Base-by-base conservation (phyloP, 2,329 filamentous ascomycete genomes). In the Fusarium gaditjirri region DNA sequence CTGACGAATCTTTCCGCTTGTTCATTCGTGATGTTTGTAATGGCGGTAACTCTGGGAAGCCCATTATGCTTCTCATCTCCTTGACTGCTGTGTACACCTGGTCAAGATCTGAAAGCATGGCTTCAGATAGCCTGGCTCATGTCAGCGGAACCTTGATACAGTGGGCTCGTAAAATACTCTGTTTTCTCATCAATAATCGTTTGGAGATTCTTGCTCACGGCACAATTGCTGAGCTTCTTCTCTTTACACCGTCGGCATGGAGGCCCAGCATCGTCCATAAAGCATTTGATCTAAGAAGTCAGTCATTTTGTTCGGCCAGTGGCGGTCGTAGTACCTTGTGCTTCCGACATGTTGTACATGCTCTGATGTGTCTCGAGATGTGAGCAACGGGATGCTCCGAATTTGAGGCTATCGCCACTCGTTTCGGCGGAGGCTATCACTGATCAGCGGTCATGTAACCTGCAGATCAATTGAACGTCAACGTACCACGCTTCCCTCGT, bases 391-490 rank as follows among this genome's bases (percentile, higher is more conserved):
- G 73, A 86, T 84, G 29, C 86, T 86, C 6, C 12, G 83, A 83
- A 62, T 64, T 88, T 81, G 58, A 85, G 82, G 55, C 84, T 82
- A 69, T 88, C 86, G 65, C 65, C 23, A 68, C 64, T 41, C 64
- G 52, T 25, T 68, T 68, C 17, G 55, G 38, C 1, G 65, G 65
- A 41, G 67, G 64, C 65, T 68, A 8, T 14, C 14, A 19, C n/a
- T 11, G 10, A 16, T 68, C 49, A 68, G 43, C 17, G 5, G 4
- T 25, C 23, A 2, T 3, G 14, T n/a, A 14, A 1, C 12, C 21
- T 25, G 16, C n/a, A 9, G 16, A 14, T 41, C 6, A 27, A 6
- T 8, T 9, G 8, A 6, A 17, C 8, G 0, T 10, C 1, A 14
- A 21, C 54, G 3, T 21, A 68, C 65, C 65, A 56, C 43, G 7